Conservation (phyloP, 2,329 filamentous ascomycete genomes). For the Acarospora socialis region DNA sequence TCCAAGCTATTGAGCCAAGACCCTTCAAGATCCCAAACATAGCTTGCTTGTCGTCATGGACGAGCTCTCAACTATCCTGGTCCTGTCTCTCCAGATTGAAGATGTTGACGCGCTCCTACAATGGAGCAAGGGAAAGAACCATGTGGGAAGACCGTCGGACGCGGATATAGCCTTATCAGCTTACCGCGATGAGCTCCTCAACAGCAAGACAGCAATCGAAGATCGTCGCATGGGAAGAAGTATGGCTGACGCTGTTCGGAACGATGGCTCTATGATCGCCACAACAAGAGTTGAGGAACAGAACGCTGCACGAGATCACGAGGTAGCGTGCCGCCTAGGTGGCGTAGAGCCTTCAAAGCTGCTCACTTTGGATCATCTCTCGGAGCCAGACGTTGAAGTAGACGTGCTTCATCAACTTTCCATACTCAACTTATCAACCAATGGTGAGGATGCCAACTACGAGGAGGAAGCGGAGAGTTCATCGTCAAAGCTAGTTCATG, state of each 20-base stretch:
- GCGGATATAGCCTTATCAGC: constrained; percentile 3
- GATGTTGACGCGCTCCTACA: constrained; percentile 7
- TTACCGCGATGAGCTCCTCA: constrained; percentile 7
- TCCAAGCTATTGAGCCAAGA: too few relatives aligned
- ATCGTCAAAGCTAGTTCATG: too few relatives aligned
- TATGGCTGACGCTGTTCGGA: constrained; percentile 6
- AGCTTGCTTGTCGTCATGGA: constrained; percentile 5
- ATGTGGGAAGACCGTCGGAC: constrained; percentile 3
- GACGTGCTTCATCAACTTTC: background rate
- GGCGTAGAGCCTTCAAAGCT: background rate
- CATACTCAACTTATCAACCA: background rate
- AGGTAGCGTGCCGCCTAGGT: constrained; percentile 3
- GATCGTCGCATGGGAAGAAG: constrained; percentile 9
- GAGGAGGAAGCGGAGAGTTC: background rate
- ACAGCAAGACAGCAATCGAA: background rate
- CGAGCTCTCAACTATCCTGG: constrained; percentile 5
- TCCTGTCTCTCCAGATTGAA: constrained; percentile 7
- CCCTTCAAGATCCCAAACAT: too few relatives aligned
- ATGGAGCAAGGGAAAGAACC: constrained; percentile 5
- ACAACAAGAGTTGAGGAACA: constrained; percentile 1
- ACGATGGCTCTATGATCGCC: constrained; percentile 4
- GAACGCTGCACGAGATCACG: constrained; percentile 5
- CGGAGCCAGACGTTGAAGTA: background rate
- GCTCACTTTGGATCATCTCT: background rate
- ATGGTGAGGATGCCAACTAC: background rate